A percentile compares a stretch with the other conserved stretches of the same genome.
Conservation (phyloP, 2,329 filamentous ascomycete genomes). For the Phoma sp. region DNA sequence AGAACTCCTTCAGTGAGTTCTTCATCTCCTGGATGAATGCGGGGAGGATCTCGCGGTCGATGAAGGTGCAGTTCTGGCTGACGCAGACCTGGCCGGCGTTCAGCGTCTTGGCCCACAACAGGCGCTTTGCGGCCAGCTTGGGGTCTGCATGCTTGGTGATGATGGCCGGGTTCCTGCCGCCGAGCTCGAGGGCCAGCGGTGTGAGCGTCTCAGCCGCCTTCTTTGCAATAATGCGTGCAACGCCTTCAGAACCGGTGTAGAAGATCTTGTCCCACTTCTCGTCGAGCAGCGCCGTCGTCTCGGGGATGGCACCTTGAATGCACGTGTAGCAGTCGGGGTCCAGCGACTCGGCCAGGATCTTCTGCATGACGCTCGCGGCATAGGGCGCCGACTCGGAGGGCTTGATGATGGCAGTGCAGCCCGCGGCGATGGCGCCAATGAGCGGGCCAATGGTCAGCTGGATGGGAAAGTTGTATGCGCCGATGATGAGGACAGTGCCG, state of each 20-base stretch:
- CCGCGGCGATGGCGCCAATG: constrained; percentile 89
- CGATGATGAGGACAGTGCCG: constrained; percentile 83
- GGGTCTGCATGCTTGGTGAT: constrained; percentile 84
- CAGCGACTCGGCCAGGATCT: constrained; percentile 76
- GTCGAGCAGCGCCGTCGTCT: constrained; percentile 82
- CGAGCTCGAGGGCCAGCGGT: constrained; percentile 87
- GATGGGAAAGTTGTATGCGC: constrained; percentile 93
- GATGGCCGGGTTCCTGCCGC: constrained; percentile 90
- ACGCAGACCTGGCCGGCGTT: constrained; percentile 93
- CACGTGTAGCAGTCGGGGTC: constrained; percentile 79
- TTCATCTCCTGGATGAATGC: constrained; percentile 79
- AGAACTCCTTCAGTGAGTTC: constrained; percentile 76
- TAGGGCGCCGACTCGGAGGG: constrained; percentile 83
- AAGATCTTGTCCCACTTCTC: constrained; percentile 98
- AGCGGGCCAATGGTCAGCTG: constrained; percentile 80
- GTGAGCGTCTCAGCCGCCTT: constrained; percentile 68
- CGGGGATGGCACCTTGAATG: constrained; percentile 80
- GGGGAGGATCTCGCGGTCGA: constrained; percentile 76
- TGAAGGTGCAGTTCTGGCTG: constrained; percentile 88
- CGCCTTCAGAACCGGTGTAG: constrained; percentile 82
- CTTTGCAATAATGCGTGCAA: constrained; percentile 68
- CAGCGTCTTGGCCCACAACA: constrained; percentile 87
- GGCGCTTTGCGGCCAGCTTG: constrained; percentile 78
- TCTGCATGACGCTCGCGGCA: constrained; percentile 79
- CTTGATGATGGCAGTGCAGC: constrained; percentile 89